These are phyloP conservation scores for Salix dunnii DNA, from an alignment of 345 rosid genomes.

Conservation along the genomic window DNA sequence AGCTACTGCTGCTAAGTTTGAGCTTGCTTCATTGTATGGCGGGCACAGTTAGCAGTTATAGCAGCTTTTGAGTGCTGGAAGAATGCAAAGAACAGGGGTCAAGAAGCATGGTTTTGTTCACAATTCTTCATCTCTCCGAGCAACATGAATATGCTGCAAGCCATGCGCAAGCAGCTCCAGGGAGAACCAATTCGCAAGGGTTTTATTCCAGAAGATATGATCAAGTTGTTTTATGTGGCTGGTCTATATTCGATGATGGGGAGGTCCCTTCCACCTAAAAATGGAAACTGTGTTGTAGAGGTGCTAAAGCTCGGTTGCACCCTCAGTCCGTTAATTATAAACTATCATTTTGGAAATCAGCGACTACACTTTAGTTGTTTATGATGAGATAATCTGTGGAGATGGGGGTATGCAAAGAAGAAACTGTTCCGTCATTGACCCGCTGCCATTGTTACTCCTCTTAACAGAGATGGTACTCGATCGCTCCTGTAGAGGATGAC, in stretches of 20 bases:
- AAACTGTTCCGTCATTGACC: constrained; percentile 67
- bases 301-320: constrained; percentile 65
- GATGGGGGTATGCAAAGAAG: constrained; percentile 71
- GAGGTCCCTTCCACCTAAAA: constrained; percentile 49
- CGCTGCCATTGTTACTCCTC: constrained; percentile 65
- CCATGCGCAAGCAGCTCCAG: constrained; percentile 84
- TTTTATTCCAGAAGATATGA: constrained; percentile 51
- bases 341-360: constrained; percentile 36
- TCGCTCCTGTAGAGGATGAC: constrained; percentile 48
- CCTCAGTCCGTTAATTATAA: constrained; percentile 60
- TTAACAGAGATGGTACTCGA: constrained; percentile 68
- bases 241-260: constrained; percentile 90
- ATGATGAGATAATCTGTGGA: constrained; percentile 85
- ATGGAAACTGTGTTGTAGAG: constrained; percentile 58
- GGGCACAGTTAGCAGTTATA: constrained; percentile 75
- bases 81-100: constrained; percentile 65
- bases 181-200: constrained; percentile 61
- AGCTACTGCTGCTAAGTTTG: constrained; percentile 66
- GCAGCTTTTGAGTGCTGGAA: constrained; percentile 94
- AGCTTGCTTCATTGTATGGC: constrained; percentile 78
- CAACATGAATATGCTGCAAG: constrained; percentile 70
- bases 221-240: constrained; percentile 61
- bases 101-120: constrained; percentile 59
- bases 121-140: constrained; percentile 65
- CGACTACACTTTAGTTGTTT: constrained; percentile 55